These are phyloP conservation scores for Ophiostoma sp. DNA, from an alignment of 2,329 filamentous ascomycete genomes.

Conservation along the genomic window DNA sequence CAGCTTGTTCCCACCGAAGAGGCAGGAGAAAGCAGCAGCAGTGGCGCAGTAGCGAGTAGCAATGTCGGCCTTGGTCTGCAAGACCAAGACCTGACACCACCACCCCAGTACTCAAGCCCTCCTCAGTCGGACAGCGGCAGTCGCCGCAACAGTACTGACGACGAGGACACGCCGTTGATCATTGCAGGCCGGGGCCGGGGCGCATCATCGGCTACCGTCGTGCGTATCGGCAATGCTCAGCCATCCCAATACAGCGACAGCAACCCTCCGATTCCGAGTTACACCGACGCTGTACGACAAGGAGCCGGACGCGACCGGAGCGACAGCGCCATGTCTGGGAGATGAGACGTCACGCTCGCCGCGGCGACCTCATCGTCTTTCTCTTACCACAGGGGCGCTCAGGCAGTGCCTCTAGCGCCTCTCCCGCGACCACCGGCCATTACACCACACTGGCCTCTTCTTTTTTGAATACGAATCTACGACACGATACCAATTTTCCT, in stretches of 20 bases:
- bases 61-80: conserved; percentile 44
- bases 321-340: conserved; percentile 33
- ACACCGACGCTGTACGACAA: conserved; percentile 65
- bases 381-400: neutral
- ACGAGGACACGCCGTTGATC: conserved; percentile 50
- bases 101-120: conserved; percentile 65
- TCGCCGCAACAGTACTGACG: conserved; percentile 53
- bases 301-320: conserved; percentile 45
- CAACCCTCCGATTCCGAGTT: conserved; percentile 70
- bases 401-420: neutral
- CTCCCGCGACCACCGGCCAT: neutral
- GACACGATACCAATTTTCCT: conserved; percentile 26
- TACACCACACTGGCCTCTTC: neutral
- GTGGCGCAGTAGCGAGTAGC: conserved; percentile 31
- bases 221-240: conserved; percentile 15
- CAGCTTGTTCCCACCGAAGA: conserved; percentile 69
- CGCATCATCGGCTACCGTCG: conserved; percentile 42
- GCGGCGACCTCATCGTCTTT: neutral
- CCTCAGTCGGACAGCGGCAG: conserved; percentile 54
- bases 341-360: neutral
- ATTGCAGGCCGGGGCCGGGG: conserved; percentile 47
- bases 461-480: conserved; percentile 25
- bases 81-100: conserved; percentile 58
- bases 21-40: conserved; percentile 61
- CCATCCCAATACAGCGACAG: conserved; percentile 18